Evolutionary conservation across 2,329 filamentous ascomycete species (phyloP).

Genomic region (Colletotrichum tropicicola): DNA sequence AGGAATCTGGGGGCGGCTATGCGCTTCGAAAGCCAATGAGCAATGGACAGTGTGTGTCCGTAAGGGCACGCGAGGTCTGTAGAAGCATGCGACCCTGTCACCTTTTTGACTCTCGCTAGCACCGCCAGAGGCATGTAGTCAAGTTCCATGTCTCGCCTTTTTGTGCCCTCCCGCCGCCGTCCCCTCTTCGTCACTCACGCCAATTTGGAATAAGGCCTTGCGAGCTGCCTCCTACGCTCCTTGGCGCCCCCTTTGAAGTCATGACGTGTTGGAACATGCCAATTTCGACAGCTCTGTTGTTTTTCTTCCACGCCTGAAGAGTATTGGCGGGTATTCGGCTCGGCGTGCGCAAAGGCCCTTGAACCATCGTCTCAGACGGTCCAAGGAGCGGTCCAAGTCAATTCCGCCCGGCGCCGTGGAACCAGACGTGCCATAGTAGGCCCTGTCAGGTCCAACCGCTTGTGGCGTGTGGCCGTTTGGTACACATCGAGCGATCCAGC

Average conservation of each 20-base stretch:
- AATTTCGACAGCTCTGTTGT: neutral
- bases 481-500: too few relatives aligned
- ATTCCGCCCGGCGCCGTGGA: too few relatives aligned
- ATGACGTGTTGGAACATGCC: constrained; percentile 18
- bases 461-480: too few relatives aligned
- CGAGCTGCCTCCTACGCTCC: neutral
- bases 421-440: too few relatives aligned
- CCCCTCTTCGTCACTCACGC: neutral
- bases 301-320: neutral
- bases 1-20: constrained; percentile 12
- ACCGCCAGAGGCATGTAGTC: neutral
- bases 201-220: constrained; percentile 5
- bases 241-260: constrained; percentile 7
- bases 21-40: constrained; percentile 21
- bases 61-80: neutral
- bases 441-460: too few relatives aligned
- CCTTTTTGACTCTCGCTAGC: neutral
- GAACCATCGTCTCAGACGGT: neutral
- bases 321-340: neutral
- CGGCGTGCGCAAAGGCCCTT: neutral
- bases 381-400: too few relatives aligned
- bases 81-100: neutral
- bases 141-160: constrained; percentile 4
- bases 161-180: neutral
- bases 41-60: neutral